Base-by-base conservation (phyloP, 129 eudicot genomes). In the Flaveria brownii region DNA sequence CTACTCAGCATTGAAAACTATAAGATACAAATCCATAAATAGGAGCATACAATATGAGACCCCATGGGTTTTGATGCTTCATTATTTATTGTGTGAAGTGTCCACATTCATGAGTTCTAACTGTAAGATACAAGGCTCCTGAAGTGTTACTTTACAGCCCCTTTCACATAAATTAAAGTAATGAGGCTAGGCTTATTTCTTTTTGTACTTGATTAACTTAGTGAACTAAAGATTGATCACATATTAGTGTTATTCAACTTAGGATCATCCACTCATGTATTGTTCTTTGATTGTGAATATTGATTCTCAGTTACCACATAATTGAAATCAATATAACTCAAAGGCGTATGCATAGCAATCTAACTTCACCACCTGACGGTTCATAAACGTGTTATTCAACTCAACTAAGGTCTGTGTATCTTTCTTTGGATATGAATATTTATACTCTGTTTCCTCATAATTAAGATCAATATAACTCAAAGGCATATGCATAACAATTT, bases 401-500 rank as follows among this genome's bases (percentile, higher is more conserved):
- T 62, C 11, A 62, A 28, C 41, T 9, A 60, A 25, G 39, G 9
- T 60, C 66, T 17, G 12, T 1, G 6, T 9, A 22, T 57, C 28
- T 57, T 57, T 57, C 30, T 57, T 54, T 2, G 14, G 43, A 45
- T 41, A 68, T 64, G 46, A 64, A 14, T 30, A 30, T 30, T 30
- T 22, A 33, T 64, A 30, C 23, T 64, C 45, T 15, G 12, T 22
- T 20, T 45, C 33, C 56, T 18, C 20, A 45, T 5, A 12, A 12
- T 4, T 12, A 33, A 47, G 23, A 14, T 25, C 43, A 47, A 70
- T 46, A 68, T 1, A 36, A 45, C 26, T 68, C 56, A 20, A 23
- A n/a, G 50, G 71, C 50, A 65, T 36, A 16, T n/a, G n/a, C 50
- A 65, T 17, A 45, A 23, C 74, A 70, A 46, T 47, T 60, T 25